Evolutionary conservation across 352 stramenopile species (phyloP).

Genomic region (Phytophthora crassamura): DNA sequence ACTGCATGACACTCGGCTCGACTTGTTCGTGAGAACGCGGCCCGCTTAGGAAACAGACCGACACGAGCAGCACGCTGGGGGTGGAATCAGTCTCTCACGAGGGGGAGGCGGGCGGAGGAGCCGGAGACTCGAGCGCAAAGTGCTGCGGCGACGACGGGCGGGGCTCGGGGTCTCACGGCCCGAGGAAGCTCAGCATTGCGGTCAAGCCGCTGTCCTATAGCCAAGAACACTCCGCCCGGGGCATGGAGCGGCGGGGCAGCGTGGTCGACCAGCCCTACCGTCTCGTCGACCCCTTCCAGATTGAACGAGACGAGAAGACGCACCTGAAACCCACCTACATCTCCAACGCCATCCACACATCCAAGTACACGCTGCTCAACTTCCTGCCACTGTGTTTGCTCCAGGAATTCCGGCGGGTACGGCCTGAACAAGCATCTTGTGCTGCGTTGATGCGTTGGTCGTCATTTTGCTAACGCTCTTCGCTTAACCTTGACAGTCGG

Average conservation of each 20-base stretch:
- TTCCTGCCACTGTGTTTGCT: conserved; percentile 74
- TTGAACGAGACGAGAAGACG: conserved; percentile 58
- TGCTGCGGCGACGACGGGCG: conserved; percentile 21
- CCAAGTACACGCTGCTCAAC: conserved; percentile 91
- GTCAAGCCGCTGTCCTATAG: conserved; percentile 29
- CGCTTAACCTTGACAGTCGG: conserved; percentile 75
- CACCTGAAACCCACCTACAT: conserved; percentile 64
- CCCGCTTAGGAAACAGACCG: neutral
- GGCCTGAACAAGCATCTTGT: neutral
- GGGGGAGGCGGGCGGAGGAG: conserved; percentile 14
- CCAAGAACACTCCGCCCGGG: conserved; percentile 2
- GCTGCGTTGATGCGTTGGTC: neutral
- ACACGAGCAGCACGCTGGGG: conserved; percentile 29
- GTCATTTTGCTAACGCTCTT: conserved; percentile 31
- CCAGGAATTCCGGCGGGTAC: conserved; percentile 87
- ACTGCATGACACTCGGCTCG: conserved; percentile 27
- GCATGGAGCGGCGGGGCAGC: conserved; percentile 38
- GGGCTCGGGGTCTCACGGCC: conserved; percentile 24
- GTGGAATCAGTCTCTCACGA: conserved; percentile 18
- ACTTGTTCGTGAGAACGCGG: conserved; percentile 10
- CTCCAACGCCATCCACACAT: conserved; percentile 87
- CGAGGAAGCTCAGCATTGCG: conserved; percentile 38
- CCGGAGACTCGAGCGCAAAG: conserved; percentile 6
- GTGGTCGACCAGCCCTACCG: conserved; percentile 42
- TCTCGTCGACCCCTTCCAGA: conserved; percentile 70